Conservation (phyloP, 495 filamentous ascomycete genomes). For the Neurospora discreta region DNA sequence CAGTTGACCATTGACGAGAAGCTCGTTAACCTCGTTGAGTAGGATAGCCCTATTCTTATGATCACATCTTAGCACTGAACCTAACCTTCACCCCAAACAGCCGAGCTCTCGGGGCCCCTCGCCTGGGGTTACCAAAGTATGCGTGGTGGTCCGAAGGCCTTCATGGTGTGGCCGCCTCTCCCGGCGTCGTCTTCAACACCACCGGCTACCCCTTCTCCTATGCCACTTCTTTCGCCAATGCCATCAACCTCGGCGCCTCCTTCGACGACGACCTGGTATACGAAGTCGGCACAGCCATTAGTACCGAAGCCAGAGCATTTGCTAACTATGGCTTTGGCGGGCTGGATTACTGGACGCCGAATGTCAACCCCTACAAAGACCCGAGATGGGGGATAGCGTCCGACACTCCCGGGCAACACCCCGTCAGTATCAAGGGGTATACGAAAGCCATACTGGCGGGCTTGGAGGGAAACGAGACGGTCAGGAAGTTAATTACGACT, state of each 20-base stretch:
- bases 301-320: conserved; percentile 57
- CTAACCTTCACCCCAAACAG: conserved; percentile 6
- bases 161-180: conserved; percentile 32
- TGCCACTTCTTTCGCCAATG: conserved; percentile 38
- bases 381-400: conserved; percentile 33
- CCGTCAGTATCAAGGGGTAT: conserved; percentile 35
- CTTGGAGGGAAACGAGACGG: conserved; percentile 38
- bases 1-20: conserved; percentile 32
- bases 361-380: conserved; percentile 55
- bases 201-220: conserved; percentile 26
- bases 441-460: conserved; percentile 49
- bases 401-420: conserved; percentile 27
- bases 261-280: conserved; percentile 39
- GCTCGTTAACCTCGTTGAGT: conserved; percentile 20
- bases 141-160: conserved; percentile 45
- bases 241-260: conserved; percentile 32
- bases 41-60: background rate
- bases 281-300: conserved; percentile 33
- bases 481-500: conserved; percentile 46
- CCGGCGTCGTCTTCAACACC: conserved; percentile 23
- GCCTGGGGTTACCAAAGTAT: conserved; percentile 34
- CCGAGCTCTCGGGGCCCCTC: conserved; percentile 22
- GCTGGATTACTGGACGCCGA: conserved; percentile 55
- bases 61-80: background rate
- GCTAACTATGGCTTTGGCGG: conserved; percentile 48